Percentiles rank a stretch among this genome's conserved stretches.
phyloP scores from a whole-genome alignment of 352 stramenopile genomes.

The Phytophthora pistaciae region DNA sequence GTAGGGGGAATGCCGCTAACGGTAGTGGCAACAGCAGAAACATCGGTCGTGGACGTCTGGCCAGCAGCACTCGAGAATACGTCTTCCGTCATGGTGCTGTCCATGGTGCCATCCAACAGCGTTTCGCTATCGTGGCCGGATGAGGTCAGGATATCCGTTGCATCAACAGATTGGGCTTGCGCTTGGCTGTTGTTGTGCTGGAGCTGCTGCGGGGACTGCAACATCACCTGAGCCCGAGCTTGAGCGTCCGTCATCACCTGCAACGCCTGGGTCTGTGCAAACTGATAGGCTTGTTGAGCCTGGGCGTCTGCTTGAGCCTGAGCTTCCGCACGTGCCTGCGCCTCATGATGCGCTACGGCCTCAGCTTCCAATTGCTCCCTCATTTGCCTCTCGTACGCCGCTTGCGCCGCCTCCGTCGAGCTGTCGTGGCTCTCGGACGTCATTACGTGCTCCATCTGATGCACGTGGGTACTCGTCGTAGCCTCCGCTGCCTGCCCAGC shows the following conservation, averaged over 20 bases:
- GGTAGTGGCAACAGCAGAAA: constrained; percentile 24
- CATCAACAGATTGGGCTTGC: constrained; percentile 38
- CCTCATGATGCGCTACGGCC: constrained; percentile 42
- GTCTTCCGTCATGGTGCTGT: constrained; percentile 54
- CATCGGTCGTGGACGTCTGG: constrained; percentile 34
- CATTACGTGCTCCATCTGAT: constrained; percentile 40
- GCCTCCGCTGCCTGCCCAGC: not conserved
- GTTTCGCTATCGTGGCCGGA: constrained; percentile 60
- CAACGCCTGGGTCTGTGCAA: constrained; percentile 34
- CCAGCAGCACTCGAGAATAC: constrained; percentile 42
- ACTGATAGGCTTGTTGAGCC: constrained; percentile 38
- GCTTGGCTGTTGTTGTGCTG: constrained; percentile 30
- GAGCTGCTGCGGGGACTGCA: constrained; percentile 26
- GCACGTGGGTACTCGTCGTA: constrained; percentile 10
- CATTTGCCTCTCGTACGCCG: constrained; percentile 37
- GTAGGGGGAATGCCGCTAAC: constrained; percentile 16
- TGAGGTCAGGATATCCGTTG: constrained; percentile 52
- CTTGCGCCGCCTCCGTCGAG: constrained; percentile 27
- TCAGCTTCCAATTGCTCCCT: constrained; percentile 45
- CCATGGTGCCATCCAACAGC: constrained; percentile 64
- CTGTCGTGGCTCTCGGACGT: constrained; percentile 14
- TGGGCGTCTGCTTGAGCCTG: constrained; percentile 50
- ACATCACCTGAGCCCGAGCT: constrained; percentile 37
- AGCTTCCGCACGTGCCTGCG: constrained; percentile 38
- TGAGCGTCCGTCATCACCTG: constrained; percentile 45